Evolutionary conservation across 1,139 yeast genomes (phyloP).

Genomic region (Hanseniaspora uvarum): DNA sequence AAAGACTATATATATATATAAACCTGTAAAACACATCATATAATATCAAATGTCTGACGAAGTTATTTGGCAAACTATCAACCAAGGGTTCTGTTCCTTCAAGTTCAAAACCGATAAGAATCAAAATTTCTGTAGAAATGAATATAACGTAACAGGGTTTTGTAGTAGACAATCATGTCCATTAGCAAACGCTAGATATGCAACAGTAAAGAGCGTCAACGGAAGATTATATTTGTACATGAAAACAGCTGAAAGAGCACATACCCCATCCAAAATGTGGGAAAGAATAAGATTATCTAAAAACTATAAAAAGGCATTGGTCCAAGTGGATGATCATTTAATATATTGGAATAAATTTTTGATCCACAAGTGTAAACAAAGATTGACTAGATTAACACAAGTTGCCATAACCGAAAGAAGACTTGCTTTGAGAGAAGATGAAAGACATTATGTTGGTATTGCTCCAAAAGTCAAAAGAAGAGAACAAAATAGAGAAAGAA

Average conservation of each 20-base stretch:
- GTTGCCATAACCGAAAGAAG: slow-evolving; percentile 95
- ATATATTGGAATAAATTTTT: slow-evolving; percentile 88
- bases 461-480: slow-evolving; percentile 91
- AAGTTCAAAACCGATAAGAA: slow-evolving; percentile 70
- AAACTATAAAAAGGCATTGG: slow-evolving; percentile 76
- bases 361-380: slow-evolving; percentile 87
- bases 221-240: slow-evolving; percentile 84
- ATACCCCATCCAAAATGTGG: slow-evolving; percentile 88
- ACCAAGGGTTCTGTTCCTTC: slow-evolving; percentile 82
- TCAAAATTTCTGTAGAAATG: slow-evolving; percentile 78
- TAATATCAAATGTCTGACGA: slow-evolving; percentile 36
- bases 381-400: slow-evolving; percentile 87
- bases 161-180: slow-evolving; percentile 94
- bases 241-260: slow-evolving; percentile 96
- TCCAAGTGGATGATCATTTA: slow-evolving; percentile 76
- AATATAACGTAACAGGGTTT: slow-evolving; percentile 80
- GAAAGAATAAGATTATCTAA: slow-evolving; percentile 82
- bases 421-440: slow-evolving; percentile 80
- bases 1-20: too few species aligned
- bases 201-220: slow-evolving; percentile 81
- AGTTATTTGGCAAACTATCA: slow-evolving; percentile 83
- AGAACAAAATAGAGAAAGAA: slow-evolving; percentile 87
- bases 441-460: slow-evolving; percentile 82
- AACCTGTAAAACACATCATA: neutral
- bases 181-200: slow-evolving; percentile 87